Conservation (phyloP, 202 grass and related monocot species). For the Sporobolus alterniflorus region DNA sequence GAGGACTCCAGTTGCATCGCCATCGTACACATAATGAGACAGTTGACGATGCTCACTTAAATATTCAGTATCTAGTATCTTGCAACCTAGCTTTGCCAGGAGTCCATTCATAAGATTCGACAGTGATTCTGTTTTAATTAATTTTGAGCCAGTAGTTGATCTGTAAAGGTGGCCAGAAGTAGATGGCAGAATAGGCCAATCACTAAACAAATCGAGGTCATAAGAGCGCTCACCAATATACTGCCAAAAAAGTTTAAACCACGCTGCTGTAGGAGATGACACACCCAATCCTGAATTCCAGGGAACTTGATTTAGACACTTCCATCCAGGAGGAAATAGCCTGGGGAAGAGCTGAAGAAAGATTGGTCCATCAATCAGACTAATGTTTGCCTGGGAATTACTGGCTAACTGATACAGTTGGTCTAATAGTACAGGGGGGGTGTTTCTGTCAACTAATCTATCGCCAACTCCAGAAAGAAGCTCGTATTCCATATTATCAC, state of each 20-base stretch:
- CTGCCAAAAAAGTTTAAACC: conserved; percentile 96
- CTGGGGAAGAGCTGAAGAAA: conserved; percentile 81
- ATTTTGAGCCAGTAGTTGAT: conserved; percentile 65
- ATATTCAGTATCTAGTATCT: conserved; percentile 75
- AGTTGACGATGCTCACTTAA: conserved; percentile 61
- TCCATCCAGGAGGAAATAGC: conserved; percentile 88
- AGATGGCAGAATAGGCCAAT: conserved; percentile 97
- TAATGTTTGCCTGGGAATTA: conserved; percentile 63
- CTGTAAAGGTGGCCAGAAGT: conserved; percentile 82
- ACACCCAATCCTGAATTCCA: conserved; percentile 68
- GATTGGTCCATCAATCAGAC: conserved; percentile 61
- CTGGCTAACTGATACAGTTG: conserved; percentile 74
- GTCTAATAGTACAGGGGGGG: conserved; percentile 57
- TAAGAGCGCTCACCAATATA: conserved; percentile 71
- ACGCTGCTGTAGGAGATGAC: conserved; percentile 61
- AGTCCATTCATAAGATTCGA: conserved; percentile 72
- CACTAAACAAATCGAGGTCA: conserved; percentile 75
- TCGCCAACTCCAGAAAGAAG: conserved; percentile 72
- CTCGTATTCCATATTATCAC: conserved; percentile 76
- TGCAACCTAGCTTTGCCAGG: conserved; percentile 84
- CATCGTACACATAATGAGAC: conserved; percentile 73
- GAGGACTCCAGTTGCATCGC: conserved; percentile 76
- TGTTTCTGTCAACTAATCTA: conserved; percentile 77
- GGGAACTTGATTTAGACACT: conserved; percentile 67
- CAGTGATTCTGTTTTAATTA: conserved; percentile 75